Base-by-base conservation (phyloP, 805 yeast genomes). In the Starmerella powellii region DNA sequence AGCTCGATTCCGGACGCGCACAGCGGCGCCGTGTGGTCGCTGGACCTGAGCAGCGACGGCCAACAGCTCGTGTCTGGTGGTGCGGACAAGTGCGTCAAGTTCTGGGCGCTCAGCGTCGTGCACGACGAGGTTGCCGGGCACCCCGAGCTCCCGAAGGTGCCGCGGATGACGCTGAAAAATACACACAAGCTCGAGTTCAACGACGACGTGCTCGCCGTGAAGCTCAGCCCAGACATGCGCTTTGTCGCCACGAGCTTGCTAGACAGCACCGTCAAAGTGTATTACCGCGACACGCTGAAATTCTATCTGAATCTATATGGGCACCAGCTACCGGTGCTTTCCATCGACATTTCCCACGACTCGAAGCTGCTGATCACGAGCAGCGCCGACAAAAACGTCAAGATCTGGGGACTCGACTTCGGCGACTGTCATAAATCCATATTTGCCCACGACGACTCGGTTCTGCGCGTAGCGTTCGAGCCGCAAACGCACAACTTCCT, bases 341-440 rank as follows among this genome's bases (percentile, higher is more conserved):
- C 95, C 2, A 74, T 91, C 51, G 98, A 91, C 59, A 86, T 91
- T 34, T 83, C 97, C 1, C 69, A 62, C 52, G 99, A 91, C 61
- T 78, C 88, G 30, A 88, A 91, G 61, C 60, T 91, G 52, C 72
- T 91, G 47, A 76, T 88, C 41, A 84, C 97, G 0, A 83, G 95
- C 3, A 85, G 96, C 1, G 98, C 98, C 0, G 99, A 91, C 63
- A 91, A 91, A 62, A 91, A 91, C 62, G 83, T 91, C 58, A 86
- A 93, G 63, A 81, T 91, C 44, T 91, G 99, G 99, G 99, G 99
- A 39, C 66, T 91, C 45, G 98, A 91, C 61, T 91, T 91, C 63
- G 99, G 99, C 63, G 99, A 91, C 63, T 91, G 98, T 68, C 98
- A 91, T 62, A 81, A 80, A 59, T 88, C 97, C 2, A 75, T 91